Percentiles rank a stretch among this genome's conserved stretches.
These are phyloP conservation scores for Obba rivulosa DNA, from an alignment of 768 basidiomycete species.

Conservation along the genomic window DNA sequence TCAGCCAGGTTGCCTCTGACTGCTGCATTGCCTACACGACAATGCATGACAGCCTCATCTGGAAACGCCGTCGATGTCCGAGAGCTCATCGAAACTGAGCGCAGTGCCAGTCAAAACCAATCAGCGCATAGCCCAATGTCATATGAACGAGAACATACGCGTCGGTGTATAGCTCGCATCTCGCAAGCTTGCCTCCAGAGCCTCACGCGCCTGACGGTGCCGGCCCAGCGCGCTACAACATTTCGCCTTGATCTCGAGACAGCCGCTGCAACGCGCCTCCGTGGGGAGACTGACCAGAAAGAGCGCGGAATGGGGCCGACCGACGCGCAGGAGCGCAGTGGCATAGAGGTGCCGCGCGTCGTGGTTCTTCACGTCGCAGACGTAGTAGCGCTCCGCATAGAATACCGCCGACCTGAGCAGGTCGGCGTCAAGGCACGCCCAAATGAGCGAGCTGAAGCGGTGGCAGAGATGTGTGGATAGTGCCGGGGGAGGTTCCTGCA, in stretches of 20 bases:
- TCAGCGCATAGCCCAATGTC: constrained; percentile 10
- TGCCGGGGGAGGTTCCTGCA: constrained; percentile 43
- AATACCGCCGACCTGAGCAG: constrained; percentile 79
- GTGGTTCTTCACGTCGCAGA: constrained; percentile 65
- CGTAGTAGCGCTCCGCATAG: constrained; percentile 82
- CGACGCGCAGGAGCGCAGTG: constrained; percentile 62
- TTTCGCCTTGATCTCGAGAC: constrained; percentile 72
- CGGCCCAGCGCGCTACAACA: constrained; percentile 71
- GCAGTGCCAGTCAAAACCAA: constrained; percentile 4
- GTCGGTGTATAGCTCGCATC: constrained; percentile 48
- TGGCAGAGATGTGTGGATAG: constrained; percentile 54
- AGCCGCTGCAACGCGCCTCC: constrained; percentile 63
- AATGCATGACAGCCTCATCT: constrained; percentile 68
- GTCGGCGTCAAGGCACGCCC: constrained; percentile 81
- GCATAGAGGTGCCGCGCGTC: constrained; percentile 85
- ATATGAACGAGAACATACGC: constrained; percentile 38
- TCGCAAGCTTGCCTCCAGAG: constrained; percentile 56
- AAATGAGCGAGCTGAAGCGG: constrained; percentile 69
- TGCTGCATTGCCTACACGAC: constrained; percentile 73
- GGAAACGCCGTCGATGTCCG: constrained; percentile 57
- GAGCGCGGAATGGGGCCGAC: constrained; percentile 71
- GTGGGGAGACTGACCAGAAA: constrained; percentile 59
- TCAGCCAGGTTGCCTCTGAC: constrained; percentile 74
- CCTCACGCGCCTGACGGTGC: constrained; percentile 72
- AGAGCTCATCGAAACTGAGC: constrained; percentile 48